These are phyloP conservation scores for Daldinia vernicosa DNA, from an alignment of 495 filamentous ascomycete species.

Conservation along the genomic window DNA sequence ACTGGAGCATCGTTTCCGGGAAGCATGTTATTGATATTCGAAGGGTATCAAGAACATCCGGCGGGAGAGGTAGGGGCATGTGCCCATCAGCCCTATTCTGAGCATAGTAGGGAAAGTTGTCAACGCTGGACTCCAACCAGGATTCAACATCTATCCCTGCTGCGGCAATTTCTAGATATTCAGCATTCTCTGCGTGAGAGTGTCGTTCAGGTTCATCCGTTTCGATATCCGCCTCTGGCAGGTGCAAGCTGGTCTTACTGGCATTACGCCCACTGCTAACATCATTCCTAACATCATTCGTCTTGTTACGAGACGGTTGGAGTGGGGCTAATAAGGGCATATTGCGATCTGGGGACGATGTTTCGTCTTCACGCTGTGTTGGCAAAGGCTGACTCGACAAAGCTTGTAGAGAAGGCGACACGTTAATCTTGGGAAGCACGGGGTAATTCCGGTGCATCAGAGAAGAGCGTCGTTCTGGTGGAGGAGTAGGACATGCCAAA, in stretches of 20 bases:
- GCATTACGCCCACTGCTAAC: background rate
- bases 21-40: conserved; percentile 53
- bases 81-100: conserved; percentile 26
- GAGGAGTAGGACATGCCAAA: conserved; percentile 25
- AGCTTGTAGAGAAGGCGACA: conserved; percentile 24
- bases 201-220: conserved; percentile 2
- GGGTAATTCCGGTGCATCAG: conserved; percentile 33
- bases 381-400: conserved; percentile 6
- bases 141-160: conserved; percentile 42
- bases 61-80: conserved; percentile 50
- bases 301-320: background rate
- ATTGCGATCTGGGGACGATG: conserved; percentile 5
- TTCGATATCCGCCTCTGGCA: background rate
- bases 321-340: conserved; percentile 5
- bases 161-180: conserved; percentile 34
- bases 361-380: background rate
- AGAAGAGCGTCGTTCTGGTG: conserved; percentile 37
- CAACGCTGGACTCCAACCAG: conserved; percentile 41
- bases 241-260: conserved; percentile 1
- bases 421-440: conserved; percentile 35
- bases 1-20: conserved; percentile 58
- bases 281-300: conserved; percentile 5
- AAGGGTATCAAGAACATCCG: conserved; percentile 54
- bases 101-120: conserved; percentile 43
- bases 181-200: conserved; percentile 4